Conservation (phyloP, 768 basidiomycete genomes). For the Tylopilus plumbeoviolaceoides region DNA sequence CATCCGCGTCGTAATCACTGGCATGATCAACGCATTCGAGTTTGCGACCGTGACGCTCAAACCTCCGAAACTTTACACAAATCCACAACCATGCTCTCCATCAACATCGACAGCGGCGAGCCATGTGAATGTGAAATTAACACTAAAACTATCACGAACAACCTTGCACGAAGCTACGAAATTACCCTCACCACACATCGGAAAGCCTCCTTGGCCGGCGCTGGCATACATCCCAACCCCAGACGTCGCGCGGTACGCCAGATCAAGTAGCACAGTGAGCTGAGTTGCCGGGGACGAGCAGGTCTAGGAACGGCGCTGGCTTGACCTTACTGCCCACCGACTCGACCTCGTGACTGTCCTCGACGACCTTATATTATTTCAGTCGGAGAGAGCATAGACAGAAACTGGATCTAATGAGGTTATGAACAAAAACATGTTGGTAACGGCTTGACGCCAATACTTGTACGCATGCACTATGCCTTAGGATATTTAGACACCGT, state of each 20-base stretch:
- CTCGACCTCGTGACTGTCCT: conserved; percentile 45
- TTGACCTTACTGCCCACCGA: conserved; percentile 44
- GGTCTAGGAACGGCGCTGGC: conserved; percentile 76
- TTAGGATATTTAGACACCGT: neutral
- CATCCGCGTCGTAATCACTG: conserved; percentile 9
- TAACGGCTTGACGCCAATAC: too few relatives aligned
- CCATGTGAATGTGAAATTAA: conserved; percentile 19
- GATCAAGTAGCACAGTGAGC: conserved; percentile 59
- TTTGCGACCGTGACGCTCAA: conserved; percentile 66
- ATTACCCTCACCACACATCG: conserved; percentile 47
- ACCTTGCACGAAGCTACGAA: conserved; percentile 16
- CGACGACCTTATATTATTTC: conserved; percentile 57
- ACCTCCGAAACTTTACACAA: conserved; percentile 56
- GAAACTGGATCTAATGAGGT: too few relatives aligned
- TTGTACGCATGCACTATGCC: too few relatives aligned
- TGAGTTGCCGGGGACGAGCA: conserved; percentile 64
- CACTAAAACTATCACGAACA: neutral
- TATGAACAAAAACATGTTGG: too few relatives aligned
- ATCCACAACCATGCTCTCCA: conserved; percentile 15
- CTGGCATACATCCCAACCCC: conserved; percentile 72
- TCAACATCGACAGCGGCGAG: conserved; percentile 1
- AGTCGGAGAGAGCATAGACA: too few relatives aligned
- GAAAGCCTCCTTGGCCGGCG: conserved; percentile 84
- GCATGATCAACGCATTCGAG: too few relatives aligned
- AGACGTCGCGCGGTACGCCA: conserved; percentile 77